These are phyloP conservation scores for Exophiala sp. DNA, from an alignment of 2,329 filamentous ascomycete species.

Conservation along the genomic window DNA sequence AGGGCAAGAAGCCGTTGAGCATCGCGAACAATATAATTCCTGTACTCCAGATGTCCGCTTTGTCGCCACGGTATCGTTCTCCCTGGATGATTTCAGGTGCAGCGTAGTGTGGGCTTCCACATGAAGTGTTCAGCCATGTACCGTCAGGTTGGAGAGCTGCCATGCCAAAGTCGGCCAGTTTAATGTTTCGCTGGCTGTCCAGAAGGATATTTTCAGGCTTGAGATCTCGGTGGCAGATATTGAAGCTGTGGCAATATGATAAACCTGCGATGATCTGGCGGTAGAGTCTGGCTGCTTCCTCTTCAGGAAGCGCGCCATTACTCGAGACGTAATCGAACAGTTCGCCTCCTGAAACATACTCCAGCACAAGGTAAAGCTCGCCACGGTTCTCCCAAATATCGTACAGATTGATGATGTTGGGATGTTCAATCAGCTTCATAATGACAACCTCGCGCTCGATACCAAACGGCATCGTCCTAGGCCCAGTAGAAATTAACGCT, in stretches of 20 bases:
- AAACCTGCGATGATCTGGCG: constrained; percentile 89
- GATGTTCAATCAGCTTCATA: constrained; percentile 92
- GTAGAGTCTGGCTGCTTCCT: constrained; percentile 76
- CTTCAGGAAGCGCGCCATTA: constrained; percentile 67
- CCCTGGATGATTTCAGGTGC: constrained; percentile 83
- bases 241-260: constrained; percentile 86
- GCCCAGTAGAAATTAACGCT: constrained; percentile 52
- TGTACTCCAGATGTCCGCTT: constrained; percentile 90
- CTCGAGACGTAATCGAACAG: constrained; percentile 79
- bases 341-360: constrained; percentile 80
- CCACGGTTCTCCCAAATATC: constrained; percentile 97
- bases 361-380: constrained; percentile 93
- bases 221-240: constrained; percentile 91
- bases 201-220: constrained; percentile 97
- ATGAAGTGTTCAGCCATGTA: constrained; percentile 78
- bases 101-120: constrained; percentile 93
- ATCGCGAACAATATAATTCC: constrained; percentile 86
- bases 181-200: constrained; percentile 68
- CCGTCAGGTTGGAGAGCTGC: constrained; percentile 79
- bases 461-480: constrained; percentile 72
- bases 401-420: constrained; percentile 86
- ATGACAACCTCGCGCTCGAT: constrained; percentile 95
- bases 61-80: constrained; percentile 71
- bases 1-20: constrained; percentile 76
- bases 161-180: constrained; percentile 97